Evolutionary conservation across 805 yeast species (phyloP).

Genomic region (Zygoascus bituminiphila): DNA sequence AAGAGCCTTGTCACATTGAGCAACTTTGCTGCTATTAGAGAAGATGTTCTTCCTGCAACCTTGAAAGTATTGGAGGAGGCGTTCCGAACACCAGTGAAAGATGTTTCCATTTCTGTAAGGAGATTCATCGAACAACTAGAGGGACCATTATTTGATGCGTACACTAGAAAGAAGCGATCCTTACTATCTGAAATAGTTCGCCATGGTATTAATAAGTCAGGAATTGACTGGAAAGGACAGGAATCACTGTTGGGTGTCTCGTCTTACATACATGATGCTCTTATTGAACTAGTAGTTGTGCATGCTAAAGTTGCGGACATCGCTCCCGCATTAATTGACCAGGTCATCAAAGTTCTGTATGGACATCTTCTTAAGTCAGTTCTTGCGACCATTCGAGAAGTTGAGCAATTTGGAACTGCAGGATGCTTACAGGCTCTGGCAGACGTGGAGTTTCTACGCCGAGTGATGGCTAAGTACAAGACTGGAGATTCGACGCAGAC

Average conservation of each 20-base stretch:
- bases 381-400: constrained; percentile 34
- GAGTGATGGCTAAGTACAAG: constrained; percentile 23
- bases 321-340: constrained; percentile 38
- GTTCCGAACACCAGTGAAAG: constrained; percentile 40
- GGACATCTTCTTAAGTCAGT: constrained; percentile 33
- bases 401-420: constrained; percentile 38
- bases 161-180: constrained; percentile 41
- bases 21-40: constrained; percentile 43
- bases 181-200: constrained; percentile 34
- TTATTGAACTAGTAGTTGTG: constrained; percentile 42
- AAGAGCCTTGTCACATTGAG: constrained; percentile 46
- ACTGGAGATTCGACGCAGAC: constrained; percentile 20
- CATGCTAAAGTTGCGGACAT: constrained; percentile 45
- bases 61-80: constrained; percentile 42
- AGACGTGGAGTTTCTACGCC: constrained; percentile 46
- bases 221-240: constrained; percentile 36
- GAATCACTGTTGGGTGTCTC: constrained; percentile 22
- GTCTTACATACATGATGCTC: constrained; percentile 39
- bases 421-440: constrained; percentile 45
- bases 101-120: constrained; percentile 38
- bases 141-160: constrained; percentile 45
- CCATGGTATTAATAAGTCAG: constrained; percentile 31
- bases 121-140: constrained; percentile 42
- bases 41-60: constrained; percentile 40
- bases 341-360: constrained; percentile 39